Evolutionary conservation across 2,329 filamentous ascomycete genomes (phyloP).

Genomic region (Escovopsis sp.): DNA sequence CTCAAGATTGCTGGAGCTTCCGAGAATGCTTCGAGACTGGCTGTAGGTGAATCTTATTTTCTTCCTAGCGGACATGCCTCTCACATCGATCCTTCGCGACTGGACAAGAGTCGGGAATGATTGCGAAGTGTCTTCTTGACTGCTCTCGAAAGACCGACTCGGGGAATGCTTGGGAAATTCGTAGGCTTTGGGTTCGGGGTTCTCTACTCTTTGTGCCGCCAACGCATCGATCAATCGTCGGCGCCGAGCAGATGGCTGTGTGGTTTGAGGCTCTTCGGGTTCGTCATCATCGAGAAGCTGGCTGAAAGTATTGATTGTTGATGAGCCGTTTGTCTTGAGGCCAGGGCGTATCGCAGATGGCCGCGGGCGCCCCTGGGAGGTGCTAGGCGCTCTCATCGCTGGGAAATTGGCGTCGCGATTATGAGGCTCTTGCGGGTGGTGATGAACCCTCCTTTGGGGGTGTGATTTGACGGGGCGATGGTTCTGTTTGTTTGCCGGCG

Average conservation of each 20-base stretch:
- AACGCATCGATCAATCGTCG: slow-evolving; percentile 6
- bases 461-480: neutral
- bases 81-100: slow-evolving; percentile 13
- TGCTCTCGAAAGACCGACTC: neutral
- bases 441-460: neutral
- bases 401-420: neutral
- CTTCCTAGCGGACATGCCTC: slow-evolving; percentile 13
- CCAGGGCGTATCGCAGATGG: neutral
- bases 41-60: slow-evolving; percentile 23
- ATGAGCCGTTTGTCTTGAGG: neutral
- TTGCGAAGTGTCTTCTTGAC: slow-evolving; percentile 1
- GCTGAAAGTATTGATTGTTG: too few relatives aligned
- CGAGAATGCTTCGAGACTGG: slow-evolving; percentile 17
- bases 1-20: slow-evolving; percentile 13
- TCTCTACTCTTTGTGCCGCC: slow-evolving; percentile 1
- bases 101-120: slow-evolving; percentile 4
- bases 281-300: too few relatives aligned
- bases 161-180: neutral
- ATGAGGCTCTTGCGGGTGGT: neutral
- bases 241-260: slow-evolving; percentile 1
- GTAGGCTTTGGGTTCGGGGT: neutral
- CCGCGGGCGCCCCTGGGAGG: neutral
- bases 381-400: neutral
- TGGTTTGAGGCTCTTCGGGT: neutral
- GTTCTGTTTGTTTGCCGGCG: neutral